phyloP scores from a whole-genome alignment of 768 basidiomycete genomes.

The Stropharia rugosoannulata region DNA sequence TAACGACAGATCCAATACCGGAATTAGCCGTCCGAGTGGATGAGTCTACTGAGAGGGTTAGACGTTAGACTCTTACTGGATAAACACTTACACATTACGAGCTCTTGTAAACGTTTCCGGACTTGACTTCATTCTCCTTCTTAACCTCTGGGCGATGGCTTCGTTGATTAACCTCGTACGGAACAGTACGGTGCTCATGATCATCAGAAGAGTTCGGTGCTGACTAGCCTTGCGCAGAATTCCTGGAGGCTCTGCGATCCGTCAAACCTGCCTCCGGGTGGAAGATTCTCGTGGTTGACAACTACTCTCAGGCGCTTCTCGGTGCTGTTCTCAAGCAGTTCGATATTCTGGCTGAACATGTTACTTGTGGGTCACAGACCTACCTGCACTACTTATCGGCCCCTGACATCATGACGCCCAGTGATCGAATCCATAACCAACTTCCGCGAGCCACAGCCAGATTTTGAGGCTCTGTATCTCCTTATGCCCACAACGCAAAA shows the following conservation, averaged over 20 bases:
- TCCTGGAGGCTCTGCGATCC: constrained; percentile 84
- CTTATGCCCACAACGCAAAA: constrained; percentile 95
- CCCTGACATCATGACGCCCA: constrained; percentile 30
- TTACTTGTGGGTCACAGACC: constrained; percentile 70
- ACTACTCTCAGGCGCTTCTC: constrained; percentile 82
- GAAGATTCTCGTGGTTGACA: constrained; percentile 98
- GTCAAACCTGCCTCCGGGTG: constrained; percentile 86
- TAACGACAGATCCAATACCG: not conserved
- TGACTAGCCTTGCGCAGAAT: constrained; percentile 47
- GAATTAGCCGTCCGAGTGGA: not conserved
- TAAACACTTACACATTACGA: too few relatives aligned
- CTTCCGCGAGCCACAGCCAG: constrained; percentile 77
- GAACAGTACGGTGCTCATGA: constrained; percentile 32
- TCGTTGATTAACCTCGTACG: constrained; percentile 43
- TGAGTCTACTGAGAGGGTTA: not conserved
- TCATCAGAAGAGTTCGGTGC: constrained; percentile 1
- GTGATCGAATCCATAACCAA: constrained; percentile 91
- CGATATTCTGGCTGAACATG: constrained; percentile 94
- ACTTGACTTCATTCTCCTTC: constrained; percentile 5
- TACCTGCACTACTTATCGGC: not conserved
- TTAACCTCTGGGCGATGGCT: constrained; percentile 27
- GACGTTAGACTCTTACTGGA: too few relatives aligned
- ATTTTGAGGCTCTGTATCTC: constrained; percentile 90
- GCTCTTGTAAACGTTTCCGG: not conserved
- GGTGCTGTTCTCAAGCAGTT: constrained; percentile 87